Conservation (phyloP, 441 rosid species). For the Mallotus japonicus region DNA sequence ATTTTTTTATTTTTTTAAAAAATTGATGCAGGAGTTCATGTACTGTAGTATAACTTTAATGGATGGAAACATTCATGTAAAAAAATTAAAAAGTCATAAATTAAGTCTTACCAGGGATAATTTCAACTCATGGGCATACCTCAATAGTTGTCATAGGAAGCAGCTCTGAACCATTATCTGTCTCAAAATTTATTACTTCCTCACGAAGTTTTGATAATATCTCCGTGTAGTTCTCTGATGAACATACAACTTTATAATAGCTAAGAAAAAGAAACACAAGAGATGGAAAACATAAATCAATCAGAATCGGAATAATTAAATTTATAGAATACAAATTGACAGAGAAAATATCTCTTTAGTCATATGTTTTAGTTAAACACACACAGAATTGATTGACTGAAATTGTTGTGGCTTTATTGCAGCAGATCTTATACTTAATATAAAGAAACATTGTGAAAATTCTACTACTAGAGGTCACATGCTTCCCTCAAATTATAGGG, state of each 20-base stretch:
- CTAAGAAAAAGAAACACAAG: slow-evolving; percentile 30
- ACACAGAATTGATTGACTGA: not conserved
- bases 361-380: not conserved
- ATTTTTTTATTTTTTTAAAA: too few relatives aligned
- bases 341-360: not conserved
- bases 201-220: slow-evolving; percentile 65
- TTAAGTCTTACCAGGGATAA: not conserved
- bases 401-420: not conserved
- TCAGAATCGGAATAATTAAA: not conserved
- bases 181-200: slow-evolving; percentile 72
- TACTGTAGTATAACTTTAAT: not conserved
- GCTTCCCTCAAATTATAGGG: slow-evolving; percentile 5
- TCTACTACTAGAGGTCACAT: not conserved
- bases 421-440: not conserved
- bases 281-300: not conserved
- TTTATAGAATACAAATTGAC: not conserved
- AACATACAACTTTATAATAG: slow-evolving; percentile 73
- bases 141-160: slow-evolving; percentile 68
- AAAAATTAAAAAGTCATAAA: not conserved
- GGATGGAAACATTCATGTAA: not conserved
- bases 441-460: not conserved
- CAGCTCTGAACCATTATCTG: slow-evolving; percentile 91
- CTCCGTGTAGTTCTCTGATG: slow-evolving; percentile 62
- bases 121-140: slow-evolving; percentile 38
- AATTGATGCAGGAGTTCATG: not conserved